Base-by-base conservation (phyloP, 139 green algal genomes). In the Volvox africanus region DNA sequence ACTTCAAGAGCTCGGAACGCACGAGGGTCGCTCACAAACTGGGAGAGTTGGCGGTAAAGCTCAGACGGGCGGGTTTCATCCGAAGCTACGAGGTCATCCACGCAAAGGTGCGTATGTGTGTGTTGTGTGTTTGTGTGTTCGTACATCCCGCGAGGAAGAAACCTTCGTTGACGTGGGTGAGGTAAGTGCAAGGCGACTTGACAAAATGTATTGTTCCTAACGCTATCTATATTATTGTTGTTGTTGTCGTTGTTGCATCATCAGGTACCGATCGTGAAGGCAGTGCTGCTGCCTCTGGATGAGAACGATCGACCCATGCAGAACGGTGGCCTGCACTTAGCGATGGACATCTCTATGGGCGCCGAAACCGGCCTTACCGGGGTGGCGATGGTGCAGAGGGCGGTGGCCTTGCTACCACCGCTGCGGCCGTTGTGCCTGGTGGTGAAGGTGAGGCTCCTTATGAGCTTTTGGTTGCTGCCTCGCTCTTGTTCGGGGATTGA, bases 191-290 rank as follows among this genome's bases (percentile, higher is more conserved):
- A 55, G 44, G 44, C 44, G 9, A 55, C 44, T 55, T 9, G 44
- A 9, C 44, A 55, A 55, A 55, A 55, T 55, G 44, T 55, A 55
- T 55, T 55, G 5, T 55, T 55, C 5, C 44, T 55, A 5, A 14
- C 5, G 44, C 44, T 55, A 55, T 55, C 44, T 55, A 55, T 55
- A 5, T 55, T 69, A 19, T 69, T 69, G 17, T 17, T 69, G 17
- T 19, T 19, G 62, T 69, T 69, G 62, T 69, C 19, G 62, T 17
- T 69, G 17, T 33, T 35, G 33, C 30, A 19, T 11, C 30, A 26
- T 20, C n/a, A 88, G 84, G 94, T 98, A 33, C 96, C 96, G 69
- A 98, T 98, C 91, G 94, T 98, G 86, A 98, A 98, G 86, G 95
- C 91, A 82, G 18, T 35, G n/a, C 80, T 96, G 65, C 44, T 83